Percentiles rank a stretch among this genome's conserved stretches.
These are phyloP conservation scores for Leishmania amazonensis DNA, from an alignment of 208 protist genomes.

Conservation along the genomic window DNA sequence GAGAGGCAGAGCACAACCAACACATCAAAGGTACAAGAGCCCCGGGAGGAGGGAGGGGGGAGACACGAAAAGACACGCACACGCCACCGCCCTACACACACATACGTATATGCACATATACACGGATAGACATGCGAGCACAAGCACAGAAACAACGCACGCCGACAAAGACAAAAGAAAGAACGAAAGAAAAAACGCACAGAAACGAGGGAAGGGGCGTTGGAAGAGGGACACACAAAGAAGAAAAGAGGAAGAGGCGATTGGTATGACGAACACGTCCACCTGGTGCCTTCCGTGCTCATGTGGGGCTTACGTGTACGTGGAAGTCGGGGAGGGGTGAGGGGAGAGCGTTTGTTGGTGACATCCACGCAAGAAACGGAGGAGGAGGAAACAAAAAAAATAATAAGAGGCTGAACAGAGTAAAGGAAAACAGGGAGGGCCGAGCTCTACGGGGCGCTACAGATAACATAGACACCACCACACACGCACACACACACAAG, in stretches of 20 bases:
- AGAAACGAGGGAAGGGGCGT: background rate
- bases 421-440: constrained; percentile 4
- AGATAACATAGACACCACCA: background rate
- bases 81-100: too few relatives aligned
- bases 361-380: background rate
- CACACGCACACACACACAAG: background rate
- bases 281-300: background rate
- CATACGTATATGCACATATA: too few relatives aligned
- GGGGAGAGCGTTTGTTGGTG: background rate
- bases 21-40: background rate
- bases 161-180: background rate
- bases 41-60: too few relatives aligned
- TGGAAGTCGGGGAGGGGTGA: background rate
- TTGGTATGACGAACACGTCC: background rate
- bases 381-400: background rate
- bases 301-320: background rate
- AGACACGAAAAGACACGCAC: background rate
- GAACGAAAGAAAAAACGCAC: background rate
- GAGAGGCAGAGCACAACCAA: background rate
- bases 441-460: background rate
- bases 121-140: too few relatives aligned
- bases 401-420: constrained; percentile 9
- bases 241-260: background rate
- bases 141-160: background rate
- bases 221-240: background rate